Conservation (phyloP, 306 rosid species). For the Medicago ruthenica region DNA sequence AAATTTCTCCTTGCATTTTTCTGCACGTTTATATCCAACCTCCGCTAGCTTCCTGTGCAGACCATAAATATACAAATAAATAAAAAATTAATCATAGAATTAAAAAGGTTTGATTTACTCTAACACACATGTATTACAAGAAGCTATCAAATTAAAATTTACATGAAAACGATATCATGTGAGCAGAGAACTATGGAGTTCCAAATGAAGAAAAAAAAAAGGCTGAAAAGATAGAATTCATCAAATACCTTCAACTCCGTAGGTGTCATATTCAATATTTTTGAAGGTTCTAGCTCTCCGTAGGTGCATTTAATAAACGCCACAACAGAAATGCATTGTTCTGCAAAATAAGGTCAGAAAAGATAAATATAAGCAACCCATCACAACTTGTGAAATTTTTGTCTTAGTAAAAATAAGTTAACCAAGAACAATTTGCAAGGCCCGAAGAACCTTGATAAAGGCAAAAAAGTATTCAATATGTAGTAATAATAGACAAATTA, state of each 20-base stretch:
- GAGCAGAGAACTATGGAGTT: constrained; percentile 19
- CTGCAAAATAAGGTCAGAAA: constrained; percentile 49
- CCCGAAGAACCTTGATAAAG: constrained; percentile 13
- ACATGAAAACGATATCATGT: constrained; percentile 7
- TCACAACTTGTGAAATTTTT: neutral
- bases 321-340: constrained; percentile 58
- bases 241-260: constrained; percentile 78
- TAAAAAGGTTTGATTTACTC: constrained; percentile 50
- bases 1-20: constrained; percentile 86
- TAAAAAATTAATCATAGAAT: constrained; percentile 14
- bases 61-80: constrained; percentile 47
- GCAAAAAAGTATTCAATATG: constrained; percentile 9
- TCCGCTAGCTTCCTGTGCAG: constrained; percentile 82
- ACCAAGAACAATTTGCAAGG: constrained; percentile 17
- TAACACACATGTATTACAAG: neutral
- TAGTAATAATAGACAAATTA: constrained; percentile 34
- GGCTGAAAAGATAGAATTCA: neutral
- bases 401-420: constrained; percentile 12
- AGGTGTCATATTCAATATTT: constrained; percentile 81
- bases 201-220: neutral
- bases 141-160: constrained; percentile 31
- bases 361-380: constrained; percentile 26
- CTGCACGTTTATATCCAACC: constrained; percentile 79
- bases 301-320: constrained; percentile 73
- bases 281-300: constrained; percentile 85